Conservation (phyloP, 805 yeast species). For the Starmerella stigmatis region DNA sequence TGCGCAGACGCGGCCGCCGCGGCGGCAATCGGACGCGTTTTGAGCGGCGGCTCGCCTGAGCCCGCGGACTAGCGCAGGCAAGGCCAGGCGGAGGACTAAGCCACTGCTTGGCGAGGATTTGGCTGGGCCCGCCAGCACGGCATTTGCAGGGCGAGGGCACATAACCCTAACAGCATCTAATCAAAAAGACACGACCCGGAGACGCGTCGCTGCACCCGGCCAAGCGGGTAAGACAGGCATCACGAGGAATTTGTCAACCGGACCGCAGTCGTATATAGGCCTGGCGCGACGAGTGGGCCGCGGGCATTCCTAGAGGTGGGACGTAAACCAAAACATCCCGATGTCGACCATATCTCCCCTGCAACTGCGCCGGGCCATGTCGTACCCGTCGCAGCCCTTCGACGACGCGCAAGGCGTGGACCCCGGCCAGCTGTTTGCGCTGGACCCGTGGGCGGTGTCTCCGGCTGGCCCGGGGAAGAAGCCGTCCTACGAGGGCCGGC, state of each 20-base stretch:
- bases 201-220: slow-evolving; percentile 8
- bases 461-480: slow-evolving; percentile 11
- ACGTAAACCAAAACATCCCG: too few relatives aligned
- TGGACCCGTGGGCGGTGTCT: slow-evolving; percentile 9
- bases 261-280: slow-evolving; percentile 9
- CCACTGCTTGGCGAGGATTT: neutral
- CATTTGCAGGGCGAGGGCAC: slow-evolving; percentile 1
- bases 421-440: slow-evolving; percentile 7
- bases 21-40: too few relatives aligned
- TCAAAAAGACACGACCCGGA: slow-evolving; percentile 10
- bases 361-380: slow-evolving; percentile 6
- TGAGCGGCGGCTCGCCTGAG: too few relatives aligned
- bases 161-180: slow-evolving; percentile 6
- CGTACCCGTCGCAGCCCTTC: slow-evolving; percentile 7
- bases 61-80: too few relatives aligned
- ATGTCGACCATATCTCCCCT: slow-evolving; percentile 5
- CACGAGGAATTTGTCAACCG: slow-evolving; percentile 14
- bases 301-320: too few relatives aligned
- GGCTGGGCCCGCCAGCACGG: neutral
- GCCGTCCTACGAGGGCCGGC: neutral
- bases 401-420: slow-evolving; percentile 9
- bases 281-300: too few relatives aligned
- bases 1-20: too few relatives aligned
- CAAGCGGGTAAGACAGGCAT: slow-evolving; percentile 9
- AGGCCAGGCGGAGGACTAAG: neutral